Percentiles rank a stretch among this genome's conserved stretches.
Conservation (phyloP, 2,329 filamentous ascomycete species). For the Alternaria sp. region DNA sequence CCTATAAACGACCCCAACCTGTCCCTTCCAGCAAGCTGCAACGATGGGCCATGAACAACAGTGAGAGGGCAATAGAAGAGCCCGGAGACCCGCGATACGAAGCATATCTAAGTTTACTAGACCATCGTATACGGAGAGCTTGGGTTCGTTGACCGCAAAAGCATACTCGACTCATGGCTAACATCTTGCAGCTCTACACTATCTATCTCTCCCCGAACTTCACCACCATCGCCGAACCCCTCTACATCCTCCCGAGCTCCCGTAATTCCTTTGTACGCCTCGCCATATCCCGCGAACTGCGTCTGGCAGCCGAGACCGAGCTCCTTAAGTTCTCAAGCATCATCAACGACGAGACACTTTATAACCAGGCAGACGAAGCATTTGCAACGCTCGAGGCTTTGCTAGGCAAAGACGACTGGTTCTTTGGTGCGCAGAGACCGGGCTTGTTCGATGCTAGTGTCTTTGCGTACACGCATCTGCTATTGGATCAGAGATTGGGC, state of each 20-base stretch:
- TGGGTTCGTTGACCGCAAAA: constrained; percentile 66
- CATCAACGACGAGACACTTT: constrained; percentile 66
- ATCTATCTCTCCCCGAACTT: constrained; percentile 83
- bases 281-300: constrained; percentile 72
- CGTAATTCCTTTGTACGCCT: constrained; percentile 69
- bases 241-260: constrained; percentile 75
- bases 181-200: constrained; percentile 68
- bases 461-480: constrained; percentile 87
- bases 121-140: constrained; percentile 80
- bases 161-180: not conserved
- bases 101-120: constrained; percentile 80
- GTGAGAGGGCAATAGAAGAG: constrained; percentile 50
- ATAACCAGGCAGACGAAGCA: constrained; percentile 68
- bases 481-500: constrained; percentile 70
- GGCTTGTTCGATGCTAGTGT: constrained; percentile 86
- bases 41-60: constrained; percentile 68
- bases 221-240: constrained; percentile 67
- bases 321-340: constrained; percentile 71
- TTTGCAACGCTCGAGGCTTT: constrained; percentile 69
- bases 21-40: constrained; percentile 73
- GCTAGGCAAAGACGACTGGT: constrained; percentile 67
- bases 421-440: constrained; percentile 67
- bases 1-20: constrained; percentile 50
- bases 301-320: constrained; percentile 76
- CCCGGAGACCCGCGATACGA: constrained; percentile 68